Evolutionary conservation across 2,329 filamentous ascomycete genomes (phyloP), one percentile per base, ranked within the genome.

Genomic region (Falciphora oryzae): DNA sequence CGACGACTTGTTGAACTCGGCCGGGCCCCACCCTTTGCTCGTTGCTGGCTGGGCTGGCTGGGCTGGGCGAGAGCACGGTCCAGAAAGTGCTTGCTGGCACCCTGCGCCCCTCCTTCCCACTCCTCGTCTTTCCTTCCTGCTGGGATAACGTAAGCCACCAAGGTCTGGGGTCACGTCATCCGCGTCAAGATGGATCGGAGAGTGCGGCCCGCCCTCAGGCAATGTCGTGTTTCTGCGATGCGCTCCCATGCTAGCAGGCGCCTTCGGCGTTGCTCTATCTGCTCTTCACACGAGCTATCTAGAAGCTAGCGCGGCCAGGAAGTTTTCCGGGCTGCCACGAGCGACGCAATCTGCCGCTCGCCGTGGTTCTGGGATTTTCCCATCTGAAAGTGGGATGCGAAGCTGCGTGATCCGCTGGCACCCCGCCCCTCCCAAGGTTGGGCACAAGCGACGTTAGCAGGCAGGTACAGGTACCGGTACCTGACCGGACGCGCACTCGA

Each of bases 381-480:
- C 22, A 53, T 53, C 44, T 53, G 44, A 53, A 53, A 53, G 44
- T 53, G 22, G 44, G 44, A 53, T 53, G 44, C 44, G 14, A 53
- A 53, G 44, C 44, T 53, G 44, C 44, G 44, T 25, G 44, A n/a
- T 53, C 44, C 18, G 44, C 44, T 53, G 44, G 44, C 44, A 53
- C 44, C 44, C 44, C 44, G 22, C 44, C 44, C 44, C 44, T 50
- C 44, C 44, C 44, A 53, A 53, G 44, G 44, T 53, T 53, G 44
- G 44, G 44, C 44, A n/a, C 44, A 53, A 53, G 44, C 22, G 44
- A 53, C 31, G 38, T 28, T 44, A 44, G 35, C 35, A 44, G 59
- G 59, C 32, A 61, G 29, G 31, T 29, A 18, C 16, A 62, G 14
- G 61, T 68, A 68, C 66, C 63, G 65, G 64, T 68, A 68, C 66